Base-by-base conservation (phyloP, 164 flowering plant genomes). In the Magnolia kwangsiensis region DNA sequence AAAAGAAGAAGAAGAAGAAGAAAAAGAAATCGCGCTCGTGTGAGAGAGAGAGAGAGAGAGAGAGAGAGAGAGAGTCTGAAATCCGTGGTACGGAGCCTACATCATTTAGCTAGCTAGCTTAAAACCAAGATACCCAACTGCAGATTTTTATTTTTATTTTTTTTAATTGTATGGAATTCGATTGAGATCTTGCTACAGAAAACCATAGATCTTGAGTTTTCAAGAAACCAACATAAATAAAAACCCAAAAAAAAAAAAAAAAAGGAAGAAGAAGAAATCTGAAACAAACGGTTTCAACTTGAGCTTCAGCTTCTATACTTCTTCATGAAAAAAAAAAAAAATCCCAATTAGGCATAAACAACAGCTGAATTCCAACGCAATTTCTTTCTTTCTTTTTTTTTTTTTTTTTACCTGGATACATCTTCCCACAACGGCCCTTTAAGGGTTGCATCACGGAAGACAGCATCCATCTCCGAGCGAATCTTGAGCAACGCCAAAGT, bases 391-490 rank as follows among this genome's bases (percentile, higher is more conserved):
- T 3, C 63, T 59, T 14, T 19, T 64, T 63, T 23, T 18, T 58
- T 13, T 13, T 58, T 13, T 13, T 37, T 37, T 63, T 76, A 95
- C 99, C 99, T 94, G 83, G 98, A 96, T 55, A 94, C 90, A 74
- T 94, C 92, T 65, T 96, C 97, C 99, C 99, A 96, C 50, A 96
- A 83, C 49, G 99, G 99, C 18, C 93, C 99, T 79, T 94, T 96
- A 61, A 90, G 91, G 55, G 89, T 91, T 1, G 98, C 89, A 69
- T 94, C 98, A 9, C 97, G 85, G 67, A 96, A 96, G 20, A 82
- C 91, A 1, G 78, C 88, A 69, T 90, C 97, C 99, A 96, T 96
- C 29, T 92, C 98, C 0, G 95, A 92, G 83, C 99, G 80, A 51
- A 96, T 94, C 78, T 90, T 85, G 78, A 96, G 74, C 63, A 96